These are phyloP conservation scores for Grosmannia penicillata DNA, from an alignment of 2,329 filamentous ascomycete genomes.

Conservation along the genomic window DNA sequence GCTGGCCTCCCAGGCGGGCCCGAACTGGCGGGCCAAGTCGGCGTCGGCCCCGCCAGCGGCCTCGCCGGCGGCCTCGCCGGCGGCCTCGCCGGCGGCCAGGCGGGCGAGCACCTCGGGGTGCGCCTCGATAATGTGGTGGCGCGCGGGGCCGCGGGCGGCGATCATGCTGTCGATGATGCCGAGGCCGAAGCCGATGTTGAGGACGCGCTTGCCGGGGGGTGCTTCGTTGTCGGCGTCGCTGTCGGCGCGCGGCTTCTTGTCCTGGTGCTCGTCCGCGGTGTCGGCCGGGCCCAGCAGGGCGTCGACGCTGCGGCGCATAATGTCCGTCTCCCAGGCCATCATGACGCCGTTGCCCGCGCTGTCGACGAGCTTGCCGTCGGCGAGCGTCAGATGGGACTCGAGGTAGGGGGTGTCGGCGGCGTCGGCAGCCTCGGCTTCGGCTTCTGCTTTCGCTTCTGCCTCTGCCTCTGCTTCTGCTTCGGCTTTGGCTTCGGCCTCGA, in stretches of 20 bases:
- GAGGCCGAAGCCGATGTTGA: slow-evolving; percentile 87
- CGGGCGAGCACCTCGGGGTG: slow-evolving; percentile 62
- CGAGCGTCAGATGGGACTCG: slow-evolving; percentile 49
- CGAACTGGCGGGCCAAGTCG: slow-evolving; percentile 29
- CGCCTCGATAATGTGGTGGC: slow-evolving; percentile 77
- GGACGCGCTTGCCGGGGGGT: slow-evolving; percentile 44
- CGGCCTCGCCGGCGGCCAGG: slow-evolving; percentile 30
- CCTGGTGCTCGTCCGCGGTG: slow-evolving; percentile 9
- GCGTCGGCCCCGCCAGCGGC: slow-evolving; percentile 32
- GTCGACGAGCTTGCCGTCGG: slow-evolving; percentile 54
- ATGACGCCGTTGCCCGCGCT: slow-evolving; percentile 70
- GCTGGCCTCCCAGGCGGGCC: slow-evolving; percentile 37
- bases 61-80: slow-evolving; percentile 27
- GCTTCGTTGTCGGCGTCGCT: slow-evolving; percentile 5
- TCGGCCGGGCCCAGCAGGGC: slow-evolving; percentile 41
- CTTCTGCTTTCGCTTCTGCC: slow-evolving; percentile 10
- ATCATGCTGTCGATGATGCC: slow-evolving; percentile 74
- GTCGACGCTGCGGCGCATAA: slow-evolving; percentile 67
- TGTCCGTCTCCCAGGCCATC: slow-evolving; percentile 85
- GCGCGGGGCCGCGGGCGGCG: slow-evolving; percentile 47
- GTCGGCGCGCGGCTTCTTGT: no score
- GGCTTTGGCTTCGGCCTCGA: slow-evolving; percentile 8
- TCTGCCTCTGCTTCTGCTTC: slow-evolving; percentile 4
- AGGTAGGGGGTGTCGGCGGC: slow-evolving; percentile 50
- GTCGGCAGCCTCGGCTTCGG: slow-evolving; percentile 17